phyloP scores from a whole-genome alignment of 2,329 filamentous ascomycete species.

The Aureobasidium uvarum region DNA sequence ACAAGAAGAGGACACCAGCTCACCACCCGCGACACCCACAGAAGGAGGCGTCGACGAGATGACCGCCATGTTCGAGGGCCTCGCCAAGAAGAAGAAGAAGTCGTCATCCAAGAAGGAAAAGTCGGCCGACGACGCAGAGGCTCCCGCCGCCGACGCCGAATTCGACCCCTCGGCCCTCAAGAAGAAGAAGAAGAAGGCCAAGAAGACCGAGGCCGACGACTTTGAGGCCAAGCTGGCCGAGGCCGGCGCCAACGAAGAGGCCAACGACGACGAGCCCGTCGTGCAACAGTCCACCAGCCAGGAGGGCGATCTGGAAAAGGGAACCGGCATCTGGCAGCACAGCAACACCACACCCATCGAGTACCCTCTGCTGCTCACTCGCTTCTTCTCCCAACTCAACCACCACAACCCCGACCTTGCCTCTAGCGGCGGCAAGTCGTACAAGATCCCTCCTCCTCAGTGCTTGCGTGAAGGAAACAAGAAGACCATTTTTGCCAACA shows the following conservation, averaged over 20 bases:
- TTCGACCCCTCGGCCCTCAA: slow-evolving; percentile 67
- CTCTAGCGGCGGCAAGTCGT: slow-evolving; percentile 72
- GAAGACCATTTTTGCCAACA: slow-evolving; percentile 99
- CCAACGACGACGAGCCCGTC: slow-evolving; percentile 40
- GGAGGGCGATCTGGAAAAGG: slow-evolving; percentile 76
- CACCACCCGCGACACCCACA: slow-evolving; percentile 39
- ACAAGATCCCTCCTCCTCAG: slow-evolving; percentile 98
- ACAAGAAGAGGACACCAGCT: slow-evolving; percentile 35
- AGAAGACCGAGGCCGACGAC: slow-evolving; percentile 60
- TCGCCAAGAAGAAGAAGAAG: slow-evolving; percentile 72
- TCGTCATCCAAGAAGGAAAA: slow-evolving; percentile 53
- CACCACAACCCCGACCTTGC: slow-evolving; percentile 97
- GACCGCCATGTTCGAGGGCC: slow-evolving; percentile 59
- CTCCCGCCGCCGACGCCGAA: slow-evolving; percentile 57
- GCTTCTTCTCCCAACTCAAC: slow-evolving; percentile 93
- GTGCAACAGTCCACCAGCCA: slow-evolving; percentile 42
- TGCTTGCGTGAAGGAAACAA: slow-evolving; percentile 99
- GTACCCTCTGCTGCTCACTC: slow-evolving; percentile 80
- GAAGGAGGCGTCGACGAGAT: slow-evolving; percentile 51
- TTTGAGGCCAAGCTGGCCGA: slow-evolving; percentile 66
- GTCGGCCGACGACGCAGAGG: slow-evolving; percentile 40
- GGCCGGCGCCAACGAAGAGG: slow-evolving; percentile 58
- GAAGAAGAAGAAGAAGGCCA: slow-evolving; percentile 82
- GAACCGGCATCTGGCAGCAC: slow-evolving; percentile 88
- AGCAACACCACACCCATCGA: slow-evolving; percentile 72